Conservation (phyloP, 805 yeast genomes). For the Osmozyma mogii region DNA sequence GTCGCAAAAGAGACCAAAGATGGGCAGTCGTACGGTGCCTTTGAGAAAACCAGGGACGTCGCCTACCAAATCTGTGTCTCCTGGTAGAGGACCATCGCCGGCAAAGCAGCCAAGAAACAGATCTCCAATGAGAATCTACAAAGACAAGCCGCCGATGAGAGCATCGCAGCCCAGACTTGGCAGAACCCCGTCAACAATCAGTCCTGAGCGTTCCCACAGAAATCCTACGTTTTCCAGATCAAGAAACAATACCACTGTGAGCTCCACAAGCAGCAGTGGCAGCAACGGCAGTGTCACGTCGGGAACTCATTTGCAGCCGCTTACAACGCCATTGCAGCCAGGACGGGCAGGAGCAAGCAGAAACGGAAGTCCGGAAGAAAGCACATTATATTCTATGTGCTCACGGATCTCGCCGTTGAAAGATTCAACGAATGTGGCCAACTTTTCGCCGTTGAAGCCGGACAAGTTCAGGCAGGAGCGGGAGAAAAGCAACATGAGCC, state of each 20-base stretch:
- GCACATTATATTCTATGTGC: slow-evolving; percentile 12
- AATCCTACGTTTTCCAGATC: not conserved
- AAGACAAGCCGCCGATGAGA: slow-evolving; percentile 5
- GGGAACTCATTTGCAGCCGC: slow-evolving; percentile 5
- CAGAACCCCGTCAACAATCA: slow-evolving; percentile 1
- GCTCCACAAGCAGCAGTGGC: too few relatives aligned
- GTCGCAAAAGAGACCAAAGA: too few relatives aligned
- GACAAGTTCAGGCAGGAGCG: too few relatives aligned
- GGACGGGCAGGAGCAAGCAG: not conserved
- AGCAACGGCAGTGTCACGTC: too few relatives aligned
- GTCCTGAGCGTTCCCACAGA: slow-evolving; percentile 1
- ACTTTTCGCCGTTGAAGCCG: too few relatives aligned
- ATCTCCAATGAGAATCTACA: too few relatives aligned
- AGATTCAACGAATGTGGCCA: too few relatives aligned
- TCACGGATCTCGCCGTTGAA: slow-evolving; percentile 11
- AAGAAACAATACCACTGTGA: too few relatives aligned
- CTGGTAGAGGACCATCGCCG: slow-evolving; percentile 8
- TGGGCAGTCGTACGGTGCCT: too few relatives aligned
- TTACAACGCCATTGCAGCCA: slow-evolving; percentile 4
- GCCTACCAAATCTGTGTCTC: slow-evolving; percentile 3
- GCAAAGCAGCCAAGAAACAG: too few relatives aligned
- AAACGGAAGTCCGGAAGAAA: slow-evolving; percentile 4
- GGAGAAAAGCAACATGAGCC: too few relatives aligned
- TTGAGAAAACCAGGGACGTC: slow-evolving; percentile 5
- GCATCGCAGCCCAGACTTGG: slow-evolving; percentile 4